phyloP scores from a whole-genome alignment of 371 early-diverging fungal species.

The Mucor plumbeus region DNA sequence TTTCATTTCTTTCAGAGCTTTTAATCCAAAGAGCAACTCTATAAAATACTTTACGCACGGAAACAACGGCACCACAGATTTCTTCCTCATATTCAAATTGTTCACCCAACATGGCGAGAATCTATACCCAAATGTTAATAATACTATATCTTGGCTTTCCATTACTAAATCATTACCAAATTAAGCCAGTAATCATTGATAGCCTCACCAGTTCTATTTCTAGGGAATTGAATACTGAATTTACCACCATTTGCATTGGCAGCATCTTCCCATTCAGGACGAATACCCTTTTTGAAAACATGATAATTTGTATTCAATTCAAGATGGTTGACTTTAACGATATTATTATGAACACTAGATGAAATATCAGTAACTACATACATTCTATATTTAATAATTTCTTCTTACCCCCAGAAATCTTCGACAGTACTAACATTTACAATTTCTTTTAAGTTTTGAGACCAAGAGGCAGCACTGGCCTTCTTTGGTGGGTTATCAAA shows the following conservation, averaged over 20 bases:
- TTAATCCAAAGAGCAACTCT: conserved; percentile 92
- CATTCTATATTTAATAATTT: too few relatives aligned
- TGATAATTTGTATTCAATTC: conserved; percentile 87
- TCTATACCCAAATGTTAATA: conserved; percentile 39
- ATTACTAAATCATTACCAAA: conserved; percentile 56
- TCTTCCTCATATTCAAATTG: conserved; percentile 80
- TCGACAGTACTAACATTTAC: conserved; percentile 90
- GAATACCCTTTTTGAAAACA: conserved; percentile 93
- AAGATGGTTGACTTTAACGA: conserved; percentile 76
- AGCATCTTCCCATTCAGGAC: conserved; percentile 98
- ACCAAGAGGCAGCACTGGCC: conserved; percentile 82
- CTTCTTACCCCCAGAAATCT: conserved; percentile 92
- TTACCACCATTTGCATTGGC: conserved; percentile 95
- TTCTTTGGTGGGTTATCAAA: conserved; percentile 88
- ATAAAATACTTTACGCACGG: conserved; percentile 82
- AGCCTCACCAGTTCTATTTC: conserved; percentile 66
- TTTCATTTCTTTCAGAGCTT: conserved; percentile 66
- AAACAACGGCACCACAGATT: conserved; percentile 91
- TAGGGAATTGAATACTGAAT: conserved; percentile 85
- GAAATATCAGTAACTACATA: not conserved
- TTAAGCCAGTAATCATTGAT: conserved; percentile 86
- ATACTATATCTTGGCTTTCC: not conserved
- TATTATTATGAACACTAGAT: conserved; percentile 76
- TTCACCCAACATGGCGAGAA: conserved; percentile 92
- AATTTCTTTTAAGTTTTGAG: conserved; percentile 84